These are phyloP conservation scores for Saraca asoca DNA, from an alignment of 331 rosid genomes.

Conservation along the genomic window DNA sequence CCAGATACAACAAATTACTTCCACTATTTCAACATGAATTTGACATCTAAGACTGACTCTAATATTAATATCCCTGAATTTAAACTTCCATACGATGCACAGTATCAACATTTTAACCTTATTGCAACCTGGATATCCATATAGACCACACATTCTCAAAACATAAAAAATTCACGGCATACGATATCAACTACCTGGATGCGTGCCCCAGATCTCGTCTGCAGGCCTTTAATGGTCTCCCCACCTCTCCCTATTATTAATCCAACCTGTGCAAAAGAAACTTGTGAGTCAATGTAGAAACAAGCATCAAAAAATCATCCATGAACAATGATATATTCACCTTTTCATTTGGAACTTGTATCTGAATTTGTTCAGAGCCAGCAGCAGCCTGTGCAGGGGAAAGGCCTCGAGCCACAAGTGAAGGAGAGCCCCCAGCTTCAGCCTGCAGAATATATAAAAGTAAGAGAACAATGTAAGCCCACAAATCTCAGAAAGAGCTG, in stretches of 20 bases:
- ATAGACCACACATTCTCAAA: background rate
- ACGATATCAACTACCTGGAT: slow-evolving; percentile 90
- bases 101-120: background rate
- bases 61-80: too few species aligned
- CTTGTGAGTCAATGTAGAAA: slow-evolving; percentile 3
- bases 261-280: slow-evolving; percentile 68
- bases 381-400: slow-evolving; percentile 67
- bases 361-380: slow-evolving; percentile 89
- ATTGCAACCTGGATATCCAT: background rate
- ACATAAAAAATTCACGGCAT: slow-evolving; percentile 5
- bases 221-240: slow-evolving; percentile 90
- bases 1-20: too few species aligned
- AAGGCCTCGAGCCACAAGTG: slow-evolving; percentile 91
- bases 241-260: slow-evolving; percentile 96
- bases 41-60: too few species aligned
- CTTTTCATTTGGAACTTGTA: slow-evolving; percentile 97
- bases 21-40: too few species aligned
- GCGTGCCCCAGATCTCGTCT: slow-evolving; percentile 94
- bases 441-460: slow-evolving; percentile 57
- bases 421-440: slow-evolving; percentile 99
- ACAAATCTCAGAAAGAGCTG: too few species aligned
- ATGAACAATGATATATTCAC: slow-evolving; percentile 39
- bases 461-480: slow-evolving; percentile 5
- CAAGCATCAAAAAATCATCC: slow-evolving; percentile 16
- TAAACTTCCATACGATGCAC: background rate